Conservation (phyloP, 768 basidiomycete genomes). For the Mycena crocata region DNA sequence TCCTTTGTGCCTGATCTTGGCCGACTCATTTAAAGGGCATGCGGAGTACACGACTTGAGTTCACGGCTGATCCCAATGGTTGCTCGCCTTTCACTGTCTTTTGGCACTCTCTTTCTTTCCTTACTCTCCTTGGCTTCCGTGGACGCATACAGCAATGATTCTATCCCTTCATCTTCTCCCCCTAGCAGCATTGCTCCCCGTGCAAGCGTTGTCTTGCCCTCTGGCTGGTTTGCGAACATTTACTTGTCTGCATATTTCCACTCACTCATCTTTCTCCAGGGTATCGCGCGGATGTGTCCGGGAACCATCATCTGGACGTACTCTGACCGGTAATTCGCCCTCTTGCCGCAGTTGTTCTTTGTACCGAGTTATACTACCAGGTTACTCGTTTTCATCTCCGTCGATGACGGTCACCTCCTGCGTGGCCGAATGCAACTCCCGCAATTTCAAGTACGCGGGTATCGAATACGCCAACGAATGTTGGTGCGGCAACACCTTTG, state of each 20-base stretch:
- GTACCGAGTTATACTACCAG: neutral
- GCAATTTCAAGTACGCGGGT: slow-evolving; percentile 23
- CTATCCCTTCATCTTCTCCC: slow-evolving; percentile 4
- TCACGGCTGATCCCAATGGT: slow-evolving; percentile 16
- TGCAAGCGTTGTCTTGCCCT: slow-evolving; percentile 15
- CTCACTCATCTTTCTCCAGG: slow-evolving; percentile 3
- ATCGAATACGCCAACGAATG: slow-evolving; percentile 24
- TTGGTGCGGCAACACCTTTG: slow-evolving; percentile 24
- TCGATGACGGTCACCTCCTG: slow-evolving; percentile 25
- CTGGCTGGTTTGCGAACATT: slow-evolving; percentile 4
- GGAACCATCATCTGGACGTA: slow-evolving; percentile 18
- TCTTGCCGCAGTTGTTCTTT: neutral
- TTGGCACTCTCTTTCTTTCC: slow-evolving; percentile 9
- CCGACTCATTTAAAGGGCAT: neutral
- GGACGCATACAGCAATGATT: slow-evolving; percentile 1
- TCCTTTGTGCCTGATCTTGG: slow-evolving; percentile 20
- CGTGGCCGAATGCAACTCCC: slow-evolving; percentile 25
- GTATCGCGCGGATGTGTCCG: slow-evolving; percentile 19
- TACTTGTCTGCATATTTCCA: neutral
- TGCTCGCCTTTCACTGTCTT: neutral
- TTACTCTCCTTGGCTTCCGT: neutral
- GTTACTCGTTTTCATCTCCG: slow-evolving; percentile 18
- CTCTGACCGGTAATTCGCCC: slow-evolving; percentile 14
- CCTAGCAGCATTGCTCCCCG: neutral
- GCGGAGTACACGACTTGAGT: neutral